Conservation (phyloP, 1,284 basidiomycete genomes). For the Taiwanofungus camphoratus region DNA sequence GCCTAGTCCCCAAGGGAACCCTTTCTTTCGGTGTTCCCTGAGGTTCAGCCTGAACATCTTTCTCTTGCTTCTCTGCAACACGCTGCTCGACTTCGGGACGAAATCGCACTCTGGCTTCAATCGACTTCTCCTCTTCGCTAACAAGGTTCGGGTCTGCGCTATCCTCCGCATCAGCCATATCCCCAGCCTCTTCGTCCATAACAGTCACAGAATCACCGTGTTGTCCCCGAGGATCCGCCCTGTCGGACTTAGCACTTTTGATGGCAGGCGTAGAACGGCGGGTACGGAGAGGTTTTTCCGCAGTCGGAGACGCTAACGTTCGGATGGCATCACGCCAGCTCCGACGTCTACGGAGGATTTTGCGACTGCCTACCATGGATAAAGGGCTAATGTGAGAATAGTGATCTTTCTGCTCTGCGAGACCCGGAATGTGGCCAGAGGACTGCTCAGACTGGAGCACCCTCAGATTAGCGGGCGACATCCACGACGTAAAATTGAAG, state of each 20-base stretch:
- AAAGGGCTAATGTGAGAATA: slow-evolving; percentile 81
- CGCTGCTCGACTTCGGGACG: slow-evolving; percentile 20
- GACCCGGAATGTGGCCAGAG: slow-evolving; percentile 59
- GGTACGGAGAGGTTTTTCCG: slow-evolving; percentile 17
- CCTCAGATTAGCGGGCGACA: slow-evolving; percentile 82
- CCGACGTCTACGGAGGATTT: slow-evolving; percentile 34
- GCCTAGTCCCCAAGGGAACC: slow-evolving; percentile 35
- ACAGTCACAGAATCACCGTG: slow-evolving; percentile 2
- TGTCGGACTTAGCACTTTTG: slow-evolving; percentile 5
- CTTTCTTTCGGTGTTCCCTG: slow-evolving; percentile 21
- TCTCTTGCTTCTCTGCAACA: slow-evolving; percentile 13
- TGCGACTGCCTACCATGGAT: slow-evolving; percentile 75
- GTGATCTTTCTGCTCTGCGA: slow-evolving; percentile 85
- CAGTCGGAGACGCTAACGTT: slow-evolving; percentile 20
- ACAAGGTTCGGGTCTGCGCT: slow-evolving; percentile 35
- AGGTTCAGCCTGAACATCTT: slow-evolving; percentile 11
- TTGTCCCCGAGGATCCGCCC: not conserved
- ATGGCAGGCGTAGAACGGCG: slow-evolving; percentile 14
- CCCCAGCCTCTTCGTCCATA: slow-evolving; percentile 21
- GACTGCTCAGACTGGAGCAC: slow-evolving; percentile 83
- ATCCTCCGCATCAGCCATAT: slow-evolving; percentile 47
- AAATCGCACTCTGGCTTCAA: slow-evolving; percentile 55
- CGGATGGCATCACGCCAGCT: slow-evolving; percentile 51
- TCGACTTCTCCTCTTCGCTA: slow-evolving; percentile 55
- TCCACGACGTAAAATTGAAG: slow-evolving; percentile 98